Evolutionary conservation across 2,329 filamentous ascomycete genomes (phyloP).

Genomic region (Akanthomyces muscarius): DNA sequence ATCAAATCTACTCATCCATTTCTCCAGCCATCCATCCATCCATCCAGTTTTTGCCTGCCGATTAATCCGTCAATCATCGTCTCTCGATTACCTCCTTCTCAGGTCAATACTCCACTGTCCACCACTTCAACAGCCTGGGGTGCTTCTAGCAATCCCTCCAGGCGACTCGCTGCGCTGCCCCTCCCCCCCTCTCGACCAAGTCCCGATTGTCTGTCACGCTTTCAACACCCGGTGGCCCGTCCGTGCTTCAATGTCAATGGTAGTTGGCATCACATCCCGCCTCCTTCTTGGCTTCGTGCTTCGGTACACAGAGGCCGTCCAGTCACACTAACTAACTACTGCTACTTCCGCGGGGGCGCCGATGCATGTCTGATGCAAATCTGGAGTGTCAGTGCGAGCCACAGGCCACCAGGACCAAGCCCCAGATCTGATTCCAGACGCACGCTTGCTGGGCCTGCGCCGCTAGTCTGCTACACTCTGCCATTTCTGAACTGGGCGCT

Average conservation of each 20-base stretch:
- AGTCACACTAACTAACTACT: neutral
- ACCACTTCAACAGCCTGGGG: neutral
- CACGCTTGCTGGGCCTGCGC: neutral
- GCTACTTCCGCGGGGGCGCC: conserved; percentile 2
- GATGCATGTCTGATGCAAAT: conserved; percentile 1
- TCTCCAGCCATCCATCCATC: neutral
- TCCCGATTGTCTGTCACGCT: neutral
- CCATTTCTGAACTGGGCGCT: neutral
- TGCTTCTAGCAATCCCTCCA: conserved; percentile 4
- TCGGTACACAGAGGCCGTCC: neutral
- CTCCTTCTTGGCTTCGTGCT: neutral
- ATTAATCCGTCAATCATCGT: conserved; percentile 15
- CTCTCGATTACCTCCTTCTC: conserved; percentile 1
- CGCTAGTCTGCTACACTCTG: neutral
- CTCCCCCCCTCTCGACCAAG: neutral
- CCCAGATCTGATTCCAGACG: conserved; percentile 8
- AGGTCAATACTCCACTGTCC: neutral
- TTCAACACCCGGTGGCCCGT: neutral
- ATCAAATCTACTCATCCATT: neutral
- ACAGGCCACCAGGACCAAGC: neutral
- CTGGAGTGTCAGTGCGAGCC: conserved; percentile 7
- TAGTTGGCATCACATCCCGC: neutral
- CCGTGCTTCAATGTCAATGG: neutral
- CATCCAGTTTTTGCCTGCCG: neutral
- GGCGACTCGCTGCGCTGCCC: neutral